phyloP scores from a whole-genome alignment of 345 rosid genomes.

The Eucalyptus tenuipes region DNA sequence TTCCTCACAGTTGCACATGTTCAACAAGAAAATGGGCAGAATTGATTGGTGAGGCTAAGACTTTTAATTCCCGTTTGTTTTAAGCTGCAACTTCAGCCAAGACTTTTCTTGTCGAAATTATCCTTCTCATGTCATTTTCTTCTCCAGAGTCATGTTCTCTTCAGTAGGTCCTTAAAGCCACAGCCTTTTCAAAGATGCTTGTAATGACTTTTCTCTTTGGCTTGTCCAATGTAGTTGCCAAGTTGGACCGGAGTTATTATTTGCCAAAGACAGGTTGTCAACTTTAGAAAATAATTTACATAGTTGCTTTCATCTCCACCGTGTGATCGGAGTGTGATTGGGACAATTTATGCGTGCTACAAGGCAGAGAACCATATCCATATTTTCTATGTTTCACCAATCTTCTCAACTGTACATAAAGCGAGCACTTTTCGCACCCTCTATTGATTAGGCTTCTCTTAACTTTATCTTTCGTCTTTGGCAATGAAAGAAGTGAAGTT shows the following conservation, averaged over 20 bases:
- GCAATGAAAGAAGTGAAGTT: conserved; percentile 6
- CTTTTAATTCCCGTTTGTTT: neutral
- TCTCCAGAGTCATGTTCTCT: neutral
- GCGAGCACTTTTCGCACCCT: neutral
- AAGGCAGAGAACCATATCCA: neutral
- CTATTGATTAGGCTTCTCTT: neutral
- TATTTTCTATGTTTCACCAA: neutral
- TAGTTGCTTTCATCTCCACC: neutral
- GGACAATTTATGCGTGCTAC: neutral
- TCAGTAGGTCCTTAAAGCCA: neutral
- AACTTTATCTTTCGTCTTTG: neutral
- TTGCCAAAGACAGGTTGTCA: neutral
- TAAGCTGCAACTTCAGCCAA: neutral
- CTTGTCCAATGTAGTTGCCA: neutral
- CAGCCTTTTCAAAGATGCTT: neutral
- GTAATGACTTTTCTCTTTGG: neutral
- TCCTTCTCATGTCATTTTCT: no score
- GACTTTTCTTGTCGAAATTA: neutral
- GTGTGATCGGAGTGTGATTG: neutral
- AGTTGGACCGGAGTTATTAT: neutral
- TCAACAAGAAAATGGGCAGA: neutral
- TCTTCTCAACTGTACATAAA: neutral
- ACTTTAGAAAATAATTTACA: neutral
- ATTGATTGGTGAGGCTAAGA: neutral
- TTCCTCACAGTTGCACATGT: neutral